Base-by-base conservation (phyloP, 2,329 filamentous ascomycete species). In the Bipolaris sorokiniana region DNA sequence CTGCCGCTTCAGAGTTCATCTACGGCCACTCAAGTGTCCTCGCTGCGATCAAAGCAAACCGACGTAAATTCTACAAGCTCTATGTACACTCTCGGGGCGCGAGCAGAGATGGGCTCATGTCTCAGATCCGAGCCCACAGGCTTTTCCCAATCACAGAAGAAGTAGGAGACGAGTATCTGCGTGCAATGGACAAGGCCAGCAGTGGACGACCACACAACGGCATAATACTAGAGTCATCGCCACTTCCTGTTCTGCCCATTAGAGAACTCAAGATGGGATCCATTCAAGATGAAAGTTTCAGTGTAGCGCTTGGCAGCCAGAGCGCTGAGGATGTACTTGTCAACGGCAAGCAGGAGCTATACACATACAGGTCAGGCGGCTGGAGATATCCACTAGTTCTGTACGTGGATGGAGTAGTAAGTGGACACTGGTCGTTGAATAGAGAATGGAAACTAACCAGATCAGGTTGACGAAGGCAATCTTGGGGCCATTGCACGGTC, bases 401-500 rank as follows among this genome's bases (percentile, higher is more conserved):
- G 1, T 78, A 94, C 31, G 80, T 95, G 1, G 89, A 95, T 65
- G 85, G 89, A 51, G 88, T 96, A 54, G 76, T 78, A 65, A 62
- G 72, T 52, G 9, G 22, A 20, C 20, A 28, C 56, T 7, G 18
- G 7, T 33, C 7, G 18, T 23, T 11, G 1, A 9, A 10, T 13
- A 2, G 1, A 23, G 6, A 44, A 5, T 13, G 3, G 48, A 15
- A 23, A 65, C 72, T 83, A 40, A 74, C 48, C 26, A 13, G 0
- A 1, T n/a, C 45, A 72, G 67, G 79, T 92, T 9, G 94, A 99
- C 70, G 90, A 92, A 0, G 92, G 91, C 23, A 99, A 99, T 71
- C 80, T 98, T 0, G 95, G 95, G 40, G 92, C 88, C 20, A 94
- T 98, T 58, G 83, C 98, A 41, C 90, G 95, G 34, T 91, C 91